These are phyloP conservation scores for Rhodotorula sp. DNA, from an alignment of 1,284 basidiomycete species.

Conservation along the genomic window DNA sequence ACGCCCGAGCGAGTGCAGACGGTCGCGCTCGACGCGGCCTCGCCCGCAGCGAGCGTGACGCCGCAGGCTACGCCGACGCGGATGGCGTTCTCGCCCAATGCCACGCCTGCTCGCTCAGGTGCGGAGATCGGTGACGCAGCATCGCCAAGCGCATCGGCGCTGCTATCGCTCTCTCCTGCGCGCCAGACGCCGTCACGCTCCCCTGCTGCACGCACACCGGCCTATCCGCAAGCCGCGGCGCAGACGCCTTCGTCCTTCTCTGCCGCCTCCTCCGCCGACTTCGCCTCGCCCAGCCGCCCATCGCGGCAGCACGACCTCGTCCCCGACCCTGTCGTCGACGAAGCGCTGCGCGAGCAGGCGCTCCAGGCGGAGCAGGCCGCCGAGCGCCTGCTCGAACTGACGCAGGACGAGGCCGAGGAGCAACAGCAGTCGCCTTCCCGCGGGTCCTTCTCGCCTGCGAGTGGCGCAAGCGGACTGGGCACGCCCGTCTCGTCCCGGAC, in stretches of 20 bases:
- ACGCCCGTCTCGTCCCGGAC: neutral
- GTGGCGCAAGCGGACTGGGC: too few species aligned
- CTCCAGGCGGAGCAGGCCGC: constrained; percentile 86
- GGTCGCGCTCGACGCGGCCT: neutral
- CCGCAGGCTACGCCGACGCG: neutral
- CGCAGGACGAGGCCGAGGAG: constrained; percentile 20
- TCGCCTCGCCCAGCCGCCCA: neutral
- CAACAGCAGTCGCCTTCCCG: neutral
- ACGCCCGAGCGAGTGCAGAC: neutral
- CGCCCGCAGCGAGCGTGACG: neutral
- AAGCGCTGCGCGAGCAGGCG: constrained; percentile 76
- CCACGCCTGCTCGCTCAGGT: neutral
- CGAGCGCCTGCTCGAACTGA: constrained; percentile 52
- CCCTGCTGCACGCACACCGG: neutral
- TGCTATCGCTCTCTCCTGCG: neutral
- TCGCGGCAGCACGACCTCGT: constrained; percentile 28
- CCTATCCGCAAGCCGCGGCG: neutral
- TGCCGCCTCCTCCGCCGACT: neutral
- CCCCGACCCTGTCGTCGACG: constrained; percentile 67
- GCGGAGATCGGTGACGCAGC: too few species aligned
- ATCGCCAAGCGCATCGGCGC: neutral
- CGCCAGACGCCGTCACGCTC: neutral
- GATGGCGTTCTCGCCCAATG: neutral
- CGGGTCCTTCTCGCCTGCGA: fast-evolving
- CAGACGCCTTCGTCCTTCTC: constrained; percentile 5